Conservation (phyloP, 305 asterid species). For the Vinca major region DNA sequence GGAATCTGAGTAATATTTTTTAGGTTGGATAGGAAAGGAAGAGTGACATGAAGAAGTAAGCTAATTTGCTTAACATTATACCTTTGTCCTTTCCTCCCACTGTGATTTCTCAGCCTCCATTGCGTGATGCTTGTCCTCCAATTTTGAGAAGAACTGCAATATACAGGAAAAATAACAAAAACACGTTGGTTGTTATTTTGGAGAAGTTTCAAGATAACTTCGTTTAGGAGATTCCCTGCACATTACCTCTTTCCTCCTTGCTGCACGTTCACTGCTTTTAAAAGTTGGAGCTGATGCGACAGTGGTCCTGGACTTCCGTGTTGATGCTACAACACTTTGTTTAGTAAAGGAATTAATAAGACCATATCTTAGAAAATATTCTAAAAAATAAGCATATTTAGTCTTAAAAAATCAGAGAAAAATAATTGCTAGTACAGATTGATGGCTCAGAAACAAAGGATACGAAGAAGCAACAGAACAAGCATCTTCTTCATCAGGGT, state of each 20-base stretch:
- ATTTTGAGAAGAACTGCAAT: constrained; percentile 49
- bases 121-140: constrained; percentile 72
- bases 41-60: neutral
- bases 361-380: too few relatives aligned
- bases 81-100: constrained; percentile 62
- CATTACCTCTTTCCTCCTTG: constrained; percentile 70
- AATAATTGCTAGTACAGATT: constrained; percentile 10
- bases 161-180: constrained; percentile 6
- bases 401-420: constrained; percentile 4
- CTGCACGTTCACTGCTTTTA: constrained; percentile 66
- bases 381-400: neutral
- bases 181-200: neutral
- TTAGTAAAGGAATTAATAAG: constrained; percentile 25
- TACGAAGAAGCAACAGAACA: constrained; percentile 54
- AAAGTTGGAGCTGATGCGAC: constrained; percentile 50
- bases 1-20: neutral
- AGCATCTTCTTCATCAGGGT: constrained; percentile 53
- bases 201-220: constrained; percentile 9
- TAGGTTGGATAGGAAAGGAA: constrained; percentile 9
- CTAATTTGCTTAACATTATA: constrained; percentile 9
- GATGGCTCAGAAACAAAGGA: constrained; percentile 26
- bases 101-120: constrained; percentile 49
- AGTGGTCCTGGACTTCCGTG: constrained; percentile 43
- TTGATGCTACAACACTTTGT: constrained; percentile 33
- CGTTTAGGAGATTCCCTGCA: neutral